Base-by-base conservation (phyloP, 1,284 basidiomycete species). In the Apiotrichum sp. region DNA sequence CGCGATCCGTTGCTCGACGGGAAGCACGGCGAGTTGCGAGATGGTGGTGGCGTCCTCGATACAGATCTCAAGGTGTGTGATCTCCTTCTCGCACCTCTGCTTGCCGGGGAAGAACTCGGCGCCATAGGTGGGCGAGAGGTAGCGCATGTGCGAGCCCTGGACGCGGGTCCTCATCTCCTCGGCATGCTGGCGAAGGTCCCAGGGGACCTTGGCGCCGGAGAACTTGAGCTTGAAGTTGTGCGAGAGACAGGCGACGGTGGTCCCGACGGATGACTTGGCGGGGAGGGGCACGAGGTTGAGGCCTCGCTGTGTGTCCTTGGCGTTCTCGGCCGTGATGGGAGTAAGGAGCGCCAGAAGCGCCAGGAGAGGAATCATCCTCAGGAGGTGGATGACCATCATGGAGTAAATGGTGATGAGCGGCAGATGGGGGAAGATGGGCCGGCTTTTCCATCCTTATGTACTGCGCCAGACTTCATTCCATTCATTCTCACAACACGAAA, bases 151-250 rank as follows among this genome's bases (percentile, higher is more conserved):
- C 8, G 29, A 10, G 29, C 10, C 4, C 33, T 41, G 53, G 32
- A 60, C n/a, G 16, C 35, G 9, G 10, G 31, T 40, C 57, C 73
- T 68, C 2, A 81, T 78, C 52, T 78, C 77, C 16, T 62, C 29
- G 33, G 80, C 75, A 13, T 83, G 83, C 1, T 73, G 74, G 29
- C 62, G 58, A 32, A 84, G 76, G 68, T 85, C 83, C 9, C 58
- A 45, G 3, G 82, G 82, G 0, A 79, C 39, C 14, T 41, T 36
- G 43, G 63, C 63, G 33, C 77, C 58, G 10, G 65, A 60, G 35
- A 81, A 58, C 9, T 75, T 68, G 67, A 84, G 80, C 55, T 68
- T 58, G 65, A 85, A 87, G 44, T 58, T 60, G 1, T 76, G n/a
- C 22, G 33, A 9, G 13, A 88, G 79, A 11, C 77, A 77, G 42